Percentiles rank a stretch among this genome's conserved stretches.
These are phyloP conservation scores for Hyphopichia khmerensis DNA, from an alignment of 1,139 yeast genomes.

Conservation along the genomic window DNA sequence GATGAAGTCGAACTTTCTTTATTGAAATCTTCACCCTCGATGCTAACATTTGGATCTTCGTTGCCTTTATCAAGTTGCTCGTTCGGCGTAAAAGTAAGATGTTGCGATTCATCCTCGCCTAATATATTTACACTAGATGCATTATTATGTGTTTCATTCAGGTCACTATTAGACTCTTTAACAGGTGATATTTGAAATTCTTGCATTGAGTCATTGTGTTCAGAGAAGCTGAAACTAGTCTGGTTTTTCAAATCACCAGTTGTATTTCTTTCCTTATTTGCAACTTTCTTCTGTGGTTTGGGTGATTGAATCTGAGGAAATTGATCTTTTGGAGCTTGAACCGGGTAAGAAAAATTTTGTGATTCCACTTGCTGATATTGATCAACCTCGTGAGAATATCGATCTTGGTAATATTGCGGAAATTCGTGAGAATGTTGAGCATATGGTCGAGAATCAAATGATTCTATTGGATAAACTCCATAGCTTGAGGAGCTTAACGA, in stretches of 20 bases:
- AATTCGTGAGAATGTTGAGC: too few species aligned
- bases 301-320: neutral
- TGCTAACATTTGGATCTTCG: too few species aligned
- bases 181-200: conserved; percentile 23
- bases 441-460: too few species aligned
- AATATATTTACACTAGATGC: conserved; percentile 1
- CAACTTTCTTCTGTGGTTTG: neutral
- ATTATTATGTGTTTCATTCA: neutral
- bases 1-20: neutral
- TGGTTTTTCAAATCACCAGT: neutral
- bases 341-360: too few species aligned
- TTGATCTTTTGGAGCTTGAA: neutral
- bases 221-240: conserved; percentile 22
- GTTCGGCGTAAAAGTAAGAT: too few species aligned
- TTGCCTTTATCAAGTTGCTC: too few species aligned
- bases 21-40: too few species aligned
- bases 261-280: neutral
- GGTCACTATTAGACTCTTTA: conserved; percentile 1
- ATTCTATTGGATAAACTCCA: too few species aligned
- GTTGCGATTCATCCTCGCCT: neutral
- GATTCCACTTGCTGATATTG: too few species aligned
- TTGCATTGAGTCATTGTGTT: conserved; percentile 25
- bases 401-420: too few species aligned
- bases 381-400: too few species aligned
- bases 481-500: too few species aligned